Evolutionary conservation across 805 yeast species (phyloP), one percentile per base, ranked within the genome.

Genomic region (Candida nitratophila): DNA sequence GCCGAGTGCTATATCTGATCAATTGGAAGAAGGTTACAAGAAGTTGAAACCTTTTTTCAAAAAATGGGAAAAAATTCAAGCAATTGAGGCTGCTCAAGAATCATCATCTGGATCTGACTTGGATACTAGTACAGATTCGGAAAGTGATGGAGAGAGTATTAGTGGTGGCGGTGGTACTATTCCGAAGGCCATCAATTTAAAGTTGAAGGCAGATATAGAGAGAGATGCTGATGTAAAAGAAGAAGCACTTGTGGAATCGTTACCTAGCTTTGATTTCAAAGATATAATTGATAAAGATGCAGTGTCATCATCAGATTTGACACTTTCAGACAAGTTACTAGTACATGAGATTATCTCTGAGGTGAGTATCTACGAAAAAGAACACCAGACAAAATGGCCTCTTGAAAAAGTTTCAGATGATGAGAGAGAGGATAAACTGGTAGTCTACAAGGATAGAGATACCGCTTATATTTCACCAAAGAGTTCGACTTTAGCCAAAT

Each of bases 21-120:
- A 74, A 44, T 54, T 90, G 19, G 97, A 90, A 59, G 54, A 54
- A 5, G 76, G 76, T 0, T 86, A 74, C 56, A 48, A 56, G 16
- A 53, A 56, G 12, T 55, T 71, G 36, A 48, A 51, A 24, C 56
- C 64, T 40, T 51, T 19, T 50, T 49, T 37, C 20, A 20, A 19
- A 17, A 30, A 30, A 15, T 36, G 29, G 45, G 45, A 17, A 37
- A 38, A 10, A 17, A 15, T 27, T 16, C 20, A 20, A 19, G 29
- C 19, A 17, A n/a, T 9, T 12, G n/a, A 11, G 5, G n/a, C 32
- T 10, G n/a, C 32, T 10, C 8, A 29, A 14, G n/a, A 29, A 11
- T 29, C 34, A 42, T 27, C 24, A 44, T 16, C 12, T 44, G 16
- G 31, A 15, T 38, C 40, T n/a, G 24, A 34, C 3, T 34, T 12